phyloP scores from a whole-genome alignment of 345 rosid species.

The Dipteronia dyeriana region DNA sequence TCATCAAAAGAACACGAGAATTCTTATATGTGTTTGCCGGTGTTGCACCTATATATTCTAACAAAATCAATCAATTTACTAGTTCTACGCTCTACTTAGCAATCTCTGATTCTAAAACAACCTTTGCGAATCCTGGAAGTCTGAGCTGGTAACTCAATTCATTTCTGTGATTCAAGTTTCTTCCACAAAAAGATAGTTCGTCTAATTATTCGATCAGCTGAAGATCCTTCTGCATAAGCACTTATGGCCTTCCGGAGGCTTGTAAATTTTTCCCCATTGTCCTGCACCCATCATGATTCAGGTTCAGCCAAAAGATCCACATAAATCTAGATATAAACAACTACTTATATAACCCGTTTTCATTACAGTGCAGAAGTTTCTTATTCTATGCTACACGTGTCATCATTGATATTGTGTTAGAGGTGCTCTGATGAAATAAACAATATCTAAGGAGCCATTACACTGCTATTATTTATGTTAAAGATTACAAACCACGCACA shows the following conservation, averaged over 20 bases:
- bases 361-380: background rate
- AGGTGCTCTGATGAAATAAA: background rate
- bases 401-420: background rate
- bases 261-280: slow-evolving; percentile 81
- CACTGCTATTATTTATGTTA: background rate
- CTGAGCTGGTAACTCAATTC: background rate
- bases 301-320: background rate
- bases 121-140: background rate
- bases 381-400: background rate
- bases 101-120: slow-evolving; percentile 4
- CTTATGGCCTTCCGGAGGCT: slow-evolving; percentile 72
- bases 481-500: background rate
- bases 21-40: background rate
- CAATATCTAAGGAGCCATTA: background rate
- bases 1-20: background rate
- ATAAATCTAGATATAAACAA: background rate
- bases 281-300: slow-evolving; percentile 44
- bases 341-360: background rate
- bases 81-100: background rate
- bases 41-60: background rate
- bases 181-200: slow-evolving; percentile 72
- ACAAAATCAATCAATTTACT: slow-evolving; percentile 9
- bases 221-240: slow-evolving; percentile 89
- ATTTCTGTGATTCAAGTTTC: slow-evolving; percentile 40
- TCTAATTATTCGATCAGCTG: slow-evolving; percentile 75